Conservation (phyloP, 352 stramenopile species). For the Globisporangium radiosum region DNA sequence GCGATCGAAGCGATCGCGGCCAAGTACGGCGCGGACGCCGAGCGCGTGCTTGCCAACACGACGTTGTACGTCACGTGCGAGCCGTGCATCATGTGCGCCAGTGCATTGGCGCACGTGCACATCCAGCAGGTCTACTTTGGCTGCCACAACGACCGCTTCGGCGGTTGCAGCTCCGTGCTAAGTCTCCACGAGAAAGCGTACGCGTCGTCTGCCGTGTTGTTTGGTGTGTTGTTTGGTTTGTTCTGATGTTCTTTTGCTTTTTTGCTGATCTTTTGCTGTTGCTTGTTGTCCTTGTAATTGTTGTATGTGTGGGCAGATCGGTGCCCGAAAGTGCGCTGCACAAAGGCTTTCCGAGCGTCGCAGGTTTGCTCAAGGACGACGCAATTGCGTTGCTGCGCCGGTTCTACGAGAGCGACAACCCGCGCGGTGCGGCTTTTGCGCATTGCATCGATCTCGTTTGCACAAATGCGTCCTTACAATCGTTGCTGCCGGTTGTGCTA, state of each 20-base stretch:
- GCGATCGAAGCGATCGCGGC: constrained; percentile 79
- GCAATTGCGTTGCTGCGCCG: constrained; percentile 76
- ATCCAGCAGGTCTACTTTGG: constrained; percentile 85
- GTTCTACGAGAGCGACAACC: constrained; percentile 90
- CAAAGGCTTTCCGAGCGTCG: constrained; percentile 50
- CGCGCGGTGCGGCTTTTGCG: constrained; percentile 40
- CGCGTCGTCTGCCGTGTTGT: not conserved
- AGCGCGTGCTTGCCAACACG: constrained; percentile 43
- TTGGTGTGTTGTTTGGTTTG: too few relatives aligned
- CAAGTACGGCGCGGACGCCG: constrained; percentile 29
- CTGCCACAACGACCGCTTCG: constrained; percentile 91
- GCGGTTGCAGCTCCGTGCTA: constrained; percentile 88
- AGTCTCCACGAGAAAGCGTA: constrained; percentile 68
- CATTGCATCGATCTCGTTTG: not conserved
- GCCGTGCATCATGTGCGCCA: constrained; percentile 93
- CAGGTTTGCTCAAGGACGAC: constrained; percentile 80
- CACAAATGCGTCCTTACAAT: not conserved
- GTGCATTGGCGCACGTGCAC: constrained; percentile 70
- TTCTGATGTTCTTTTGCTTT: not conserved
- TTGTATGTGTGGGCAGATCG: constrained; percentile 3
- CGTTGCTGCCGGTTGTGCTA: too few relatives aligned
- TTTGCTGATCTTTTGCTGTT: too few relatives aligned
- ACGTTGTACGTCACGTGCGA: constrained; percentile 89
- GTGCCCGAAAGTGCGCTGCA: constrained; percentile 42
- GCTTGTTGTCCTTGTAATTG: too few relatives aligned